Base-by-base conservation (phyloP, 2,329 filamentous ascomycete species). In the Chaetomiaceae sp. region DNA sequence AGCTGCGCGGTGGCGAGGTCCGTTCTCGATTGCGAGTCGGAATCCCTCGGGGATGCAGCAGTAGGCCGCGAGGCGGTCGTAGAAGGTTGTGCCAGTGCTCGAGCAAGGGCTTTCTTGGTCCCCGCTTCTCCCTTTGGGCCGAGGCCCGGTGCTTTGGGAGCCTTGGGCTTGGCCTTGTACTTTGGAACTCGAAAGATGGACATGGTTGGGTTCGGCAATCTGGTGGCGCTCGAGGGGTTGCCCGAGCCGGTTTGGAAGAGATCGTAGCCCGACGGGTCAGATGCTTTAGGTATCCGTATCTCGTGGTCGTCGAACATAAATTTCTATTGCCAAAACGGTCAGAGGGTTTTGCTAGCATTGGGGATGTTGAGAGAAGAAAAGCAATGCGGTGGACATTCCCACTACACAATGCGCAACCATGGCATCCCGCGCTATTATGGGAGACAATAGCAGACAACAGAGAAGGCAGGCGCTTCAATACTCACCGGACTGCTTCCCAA, bases 401-500 rank as follows among this genome's bases (percentile, higher is more conserved):
- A 27, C 10, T 29, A 9, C 4, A 9, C 4, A 9, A 29, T 9
- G 10, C 14, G 10, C 27, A 29, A 27, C 26, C 26, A 27, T 27
- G 26, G 7, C 26, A n/a, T n/a, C n/a, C n/a, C n/a, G n/a, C n/a
- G n/a, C 42, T 45, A 48, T 54, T 54, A 49, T 57, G 35, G 34
- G 18, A 38, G 27, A 34, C 42, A 47, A 48, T 51, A 48, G 51
- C 18, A 34, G n/a, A 37, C 18, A 45, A 32, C 17, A 29, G 18
- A 42, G 15, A 6, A 14, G 27, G 52, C 45, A 42, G 39, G n/a
- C 32, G 22, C 12, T 39, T 48, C 44, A 40, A 49, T 38, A 42
- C 45, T 72, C 76, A 84, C 80, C 30, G 79, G 79, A 56, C 65
- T 70, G 57, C 67, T 69, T 33, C 80, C 80, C 51, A 84, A 63